Base-by-base conservation (phyloP, 345 rosid genomes). In the Euphorbia peplus region DNA sequence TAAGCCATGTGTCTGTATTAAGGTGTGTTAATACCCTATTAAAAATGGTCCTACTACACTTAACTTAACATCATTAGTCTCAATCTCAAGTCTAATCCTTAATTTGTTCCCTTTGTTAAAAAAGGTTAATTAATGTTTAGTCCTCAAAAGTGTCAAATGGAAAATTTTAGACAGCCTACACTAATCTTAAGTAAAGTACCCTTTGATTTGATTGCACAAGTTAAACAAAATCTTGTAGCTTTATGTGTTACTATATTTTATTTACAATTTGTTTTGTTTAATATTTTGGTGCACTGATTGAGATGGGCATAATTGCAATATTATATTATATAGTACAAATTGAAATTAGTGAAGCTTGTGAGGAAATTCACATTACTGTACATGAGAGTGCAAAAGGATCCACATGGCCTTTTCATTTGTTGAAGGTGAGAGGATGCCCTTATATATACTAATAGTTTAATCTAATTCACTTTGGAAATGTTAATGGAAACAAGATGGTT, bases 21-120 rank as follows among this genome's bases (percentile, higher is more conserved):
- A 76, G 73, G 25, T 60, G 73, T 61, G 66, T 68, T 75, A 77
- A 68, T 64, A 48, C 77, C 79, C 74, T 71, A 28, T 66, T 70
- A 41, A 50, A 22, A 26, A 0, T 21, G 73, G 15, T 59, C 82
- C 86, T 73, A 70, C 69, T 8, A 26, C n/a, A n/a, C n/a, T 48
- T 4, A 55, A 48, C 59, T 66, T 60, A 67, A 52, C 60, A 53
- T 15, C 47, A 42, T 42, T 10, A 30, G 78, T 77, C 82, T 70
- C 78, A 67, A 73, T 83, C 86, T 54, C 75, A 80, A 73, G 83
- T 83, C 80, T 53, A 14, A 75, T 71, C 77, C 80, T 47, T n/a
- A n/a, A n/a, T n/a, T 18, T 24, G 21, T 55, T 22, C 46, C 12
- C 25, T 21, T 28, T 52, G 39, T 57, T 48, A 8, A 59, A 73